These are phyloP conservation scores for Lotmaria passim DNA, from an alignment of 208 protist species.

Conservation along the genomic window DNA sequence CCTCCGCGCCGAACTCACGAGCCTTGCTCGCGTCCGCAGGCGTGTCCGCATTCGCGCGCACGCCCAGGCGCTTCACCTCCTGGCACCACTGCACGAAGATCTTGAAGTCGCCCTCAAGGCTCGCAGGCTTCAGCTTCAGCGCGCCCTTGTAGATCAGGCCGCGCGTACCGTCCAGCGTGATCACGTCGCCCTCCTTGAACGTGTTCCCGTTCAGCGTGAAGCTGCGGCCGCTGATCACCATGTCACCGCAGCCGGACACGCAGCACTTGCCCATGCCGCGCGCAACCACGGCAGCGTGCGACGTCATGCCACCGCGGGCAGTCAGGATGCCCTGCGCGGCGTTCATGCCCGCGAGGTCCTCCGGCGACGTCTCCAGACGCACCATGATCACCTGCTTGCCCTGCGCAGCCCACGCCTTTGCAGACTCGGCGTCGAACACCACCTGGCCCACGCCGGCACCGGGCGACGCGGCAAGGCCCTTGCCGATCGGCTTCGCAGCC, in stretches of 20 bases:
- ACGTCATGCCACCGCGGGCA: constrained; percentile 94
- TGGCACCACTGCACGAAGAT: constrained; percentile 83
- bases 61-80: constrained; percentile 75
- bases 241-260: constrained; percentile 86
- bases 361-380: constrained; percentile 93
- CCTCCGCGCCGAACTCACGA: constrained; percentile 91
- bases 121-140: constrained; percentile 64
- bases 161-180: constrained; percentile 91
- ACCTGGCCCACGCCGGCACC: constrained; percentile 92
- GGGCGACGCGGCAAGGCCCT: constrained; percentile 93
- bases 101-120: constrained; percentile 80
- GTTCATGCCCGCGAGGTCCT: constrained; percentile 94
- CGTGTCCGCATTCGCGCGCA: constrained; percentile 94
- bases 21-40: constrained; percentile 77
- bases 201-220: constrained; percentile 67
- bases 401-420: constrained; percentile 53
- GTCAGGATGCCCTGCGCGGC: constrained; percentile 92
- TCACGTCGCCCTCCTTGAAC: constrained; percentile 85
- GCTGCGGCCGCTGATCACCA: constrained; percentile 69
- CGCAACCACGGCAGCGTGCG: constrained; percentile 96
- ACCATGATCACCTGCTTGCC: constrained; percentile 92
- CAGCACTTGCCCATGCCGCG: constrained; percentile 96
- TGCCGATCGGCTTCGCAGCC: constrained; percentile 72
- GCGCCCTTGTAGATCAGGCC: constrained; percentile 89
- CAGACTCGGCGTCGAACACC: constrained; percentile 88